Evolutionary conservation across 371 early-diverging fungal species (phyloP), one percentile per base, ranked within the genome.

Genomic region (Mucor velutinosus): DNA sequence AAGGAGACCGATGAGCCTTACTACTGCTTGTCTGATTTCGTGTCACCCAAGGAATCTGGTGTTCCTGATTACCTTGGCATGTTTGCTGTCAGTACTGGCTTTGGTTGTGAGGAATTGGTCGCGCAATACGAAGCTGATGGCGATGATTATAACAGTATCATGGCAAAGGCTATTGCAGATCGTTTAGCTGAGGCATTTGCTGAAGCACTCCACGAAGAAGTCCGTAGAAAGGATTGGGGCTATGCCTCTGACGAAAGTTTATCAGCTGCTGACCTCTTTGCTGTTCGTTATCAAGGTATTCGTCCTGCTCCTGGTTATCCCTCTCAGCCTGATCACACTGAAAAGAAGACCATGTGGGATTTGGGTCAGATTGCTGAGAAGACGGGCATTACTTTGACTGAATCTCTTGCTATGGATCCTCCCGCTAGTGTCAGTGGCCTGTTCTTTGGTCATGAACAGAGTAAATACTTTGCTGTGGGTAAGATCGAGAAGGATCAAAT

Each of bases 261-360:
- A 64, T 77, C 86, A n/a, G 80, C 92, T 30, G 87, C 87, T 55
- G 94, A 93, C 35, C 70, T 95, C 83, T 85, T 95, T 77, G 86
- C 91, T 69, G 88, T 96, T 69, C 94, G 94, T 73, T 96, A 96
- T 75, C 90, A 92, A 74, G 97, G 96, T 59, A 96, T 96, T 68
- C 91, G 96, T 23, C 96, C 96, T 19, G 97, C 97, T 0, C 95
- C 95, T 4, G 97, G 94, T 33, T 94, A 94, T 64, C 94, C 94
- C 39, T 90, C 89, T 30, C 94, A 94, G 67, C 93, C 93, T 7
- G 96, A 96, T 67, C 96, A 95, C 74, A 92, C 94, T 0, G 96
- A 96, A 78, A 96, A 96, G 88, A 62, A 67, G 65, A 92, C 93
- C 29, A 94, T 96, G 93, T 96, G 97, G 97, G 75, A 89, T 35